phyloP scores from a whole-genome alignment of 2,329 filamentous ascomycete species.

The Moelleriella libera region DNA sequence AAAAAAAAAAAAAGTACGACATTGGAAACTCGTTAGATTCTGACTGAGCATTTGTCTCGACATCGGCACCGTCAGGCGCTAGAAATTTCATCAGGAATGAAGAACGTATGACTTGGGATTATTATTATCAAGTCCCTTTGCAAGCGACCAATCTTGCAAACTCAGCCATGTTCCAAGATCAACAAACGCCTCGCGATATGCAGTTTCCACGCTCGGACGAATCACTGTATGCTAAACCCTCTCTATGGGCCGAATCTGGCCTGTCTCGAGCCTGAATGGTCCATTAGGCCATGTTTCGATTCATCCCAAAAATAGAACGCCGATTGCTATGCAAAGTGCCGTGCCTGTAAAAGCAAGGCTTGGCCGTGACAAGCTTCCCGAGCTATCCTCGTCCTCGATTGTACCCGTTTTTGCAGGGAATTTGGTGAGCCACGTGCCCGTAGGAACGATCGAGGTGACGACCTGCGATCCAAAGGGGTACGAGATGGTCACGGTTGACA shows the following conservation, averaged over 20 bases:
- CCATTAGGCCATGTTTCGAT: slow-evolving; percentile 1
- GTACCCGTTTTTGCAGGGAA: slow-evolving; percentile 14
- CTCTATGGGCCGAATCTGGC: background rate
- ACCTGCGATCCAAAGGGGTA: slow-evolving; percentile 30
- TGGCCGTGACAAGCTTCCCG: slow-evolving; percentile 4
- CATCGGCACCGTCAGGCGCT: too few relatives aligned
- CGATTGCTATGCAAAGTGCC: slow-evolving; percentile 22
- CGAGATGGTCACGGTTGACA: slow-evolving; percentile 28
- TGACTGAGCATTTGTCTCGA: too few relatives aligned
- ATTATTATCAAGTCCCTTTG: too few relatives aligned
- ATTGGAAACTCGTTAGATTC: too few relatives aligned
- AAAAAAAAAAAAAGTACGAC: too few relatives aligned
- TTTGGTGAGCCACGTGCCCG: slow-evolving; percentile 10
- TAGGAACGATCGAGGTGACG: slow-evolving; percentile 24
- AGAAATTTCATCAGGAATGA: too few relatives aligned
- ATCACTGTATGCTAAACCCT: background rate
- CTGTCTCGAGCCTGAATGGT: background rate
- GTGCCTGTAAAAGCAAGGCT: slow-evolving; percentile 8
- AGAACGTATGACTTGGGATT: too few relatives aligned
- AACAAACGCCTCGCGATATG: too few relatives aligned
- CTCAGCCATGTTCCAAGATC: too few relatives aligned
- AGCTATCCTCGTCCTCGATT: slow-evolving; percentile 9
- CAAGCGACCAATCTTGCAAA: too few relatives aligned
- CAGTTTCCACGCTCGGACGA: background rate
- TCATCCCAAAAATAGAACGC: slow-evolving; percentile 21